Evolutionary conservation across 768 basidiomycete species (phyloP).

Genomic region (Tylopilus rubrobrunneus): DNA sequence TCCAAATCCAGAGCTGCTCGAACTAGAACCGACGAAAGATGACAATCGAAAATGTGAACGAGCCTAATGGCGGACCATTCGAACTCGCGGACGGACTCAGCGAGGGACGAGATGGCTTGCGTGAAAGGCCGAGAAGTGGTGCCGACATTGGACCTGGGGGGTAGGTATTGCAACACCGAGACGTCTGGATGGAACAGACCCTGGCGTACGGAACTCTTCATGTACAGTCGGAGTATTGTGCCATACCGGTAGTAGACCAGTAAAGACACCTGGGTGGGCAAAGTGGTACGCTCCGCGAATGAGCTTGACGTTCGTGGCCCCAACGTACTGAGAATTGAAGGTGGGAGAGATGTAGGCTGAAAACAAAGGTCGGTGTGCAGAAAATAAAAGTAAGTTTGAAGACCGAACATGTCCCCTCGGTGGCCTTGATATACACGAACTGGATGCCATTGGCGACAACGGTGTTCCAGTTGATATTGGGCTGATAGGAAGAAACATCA

Average conservation of each 20-base stretch:
- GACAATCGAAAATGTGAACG: slow-evolving; percentile 57
- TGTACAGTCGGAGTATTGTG: slow-evolving; percentile 32
- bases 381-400: neutral
- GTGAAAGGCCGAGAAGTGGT: slow-evolving; percentile 54
- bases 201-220: slow-evolving; percentile 67
- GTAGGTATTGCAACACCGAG: slow-evolving; percentile 49
- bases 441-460: slow-evolving; percentile 48
- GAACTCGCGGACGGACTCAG: slow-evolving; percentile 41
- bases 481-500: slow-evolving; percentile 53
- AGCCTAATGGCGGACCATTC: slow-evolving; percentile 22
- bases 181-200: slow-evolving; percentile 84
- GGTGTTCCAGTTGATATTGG: slow-evolving; percentile 46
- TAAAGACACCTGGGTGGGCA: slow-evolving; percentile 44
- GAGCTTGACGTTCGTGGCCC: slow-evolving; percentile 50
- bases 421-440: slow-evolving; percentile 66
- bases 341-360: slow-evolving; percentile 20
- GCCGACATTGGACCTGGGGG: slow-evolving; percentile 64
- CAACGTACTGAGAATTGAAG: slow-evolving; percentile 47
- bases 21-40: slow-evolving; percentile 44
- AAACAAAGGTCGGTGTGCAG: neutral
- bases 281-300: slow-evolving; percentile 63
- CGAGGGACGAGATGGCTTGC: slow-evolving; percentile 51
- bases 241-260: neutral
- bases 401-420: slow-evolving; percentile 51
- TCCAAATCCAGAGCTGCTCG: slow-evolving; percentile 47